A percentile compares a stretch with the other conserved stretches of the same genome.
These are phyloP conservation scores for Russula foetens DNA, from an alignment of 768 basidiomycete species.

Conservation along the genomic window DNA sequence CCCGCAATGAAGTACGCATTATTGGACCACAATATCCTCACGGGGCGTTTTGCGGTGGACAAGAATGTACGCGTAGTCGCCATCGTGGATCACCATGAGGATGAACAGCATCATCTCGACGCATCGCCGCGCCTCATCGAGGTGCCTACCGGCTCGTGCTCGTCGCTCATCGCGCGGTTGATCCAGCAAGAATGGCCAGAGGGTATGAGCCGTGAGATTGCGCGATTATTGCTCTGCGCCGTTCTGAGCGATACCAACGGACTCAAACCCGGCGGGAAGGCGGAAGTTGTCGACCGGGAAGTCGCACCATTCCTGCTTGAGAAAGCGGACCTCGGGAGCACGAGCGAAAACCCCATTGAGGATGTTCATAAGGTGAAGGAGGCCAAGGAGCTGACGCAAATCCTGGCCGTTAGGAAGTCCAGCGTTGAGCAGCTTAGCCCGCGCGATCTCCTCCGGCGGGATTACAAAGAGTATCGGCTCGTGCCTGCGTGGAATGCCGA, in stretches of 20 bases:
- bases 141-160: constrained; percentile 66
- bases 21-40: constrained; percentile 85
- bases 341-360: constrained; percentile 16
- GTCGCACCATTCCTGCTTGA: constrained; percentile 61
- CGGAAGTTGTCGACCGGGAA: constrained; percentile 49
- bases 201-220: constrained; percentile 18
- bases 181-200: constrained; percentile 17
- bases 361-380: constrained; percentile 34
- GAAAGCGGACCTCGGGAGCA: constrained; percentile 37
- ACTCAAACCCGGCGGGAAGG: constrained; percentile 72
- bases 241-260: constrained; percentile 86
- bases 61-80: constrained; percentile 44
- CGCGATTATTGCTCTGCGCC: constrained; percentile 40
- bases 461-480: constrained; percentile 84
- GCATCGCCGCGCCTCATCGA: constrained; percentile 60
- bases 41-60: constrained; percentile 30
- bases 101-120: constrained; percentile 61
- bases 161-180: constrained; percentile 52
- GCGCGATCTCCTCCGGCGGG: constrained; percentile 79
- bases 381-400: constrained; percentile 41
- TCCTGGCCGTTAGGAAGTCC: constrained; percentile 50
- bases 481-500: constrained; percentile 36
- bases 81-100: constrained; percentile 87
- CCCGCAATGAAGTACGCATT: constrained; percentile 56
- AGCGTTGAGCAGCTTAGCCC: constrained; percentile 60